Evolutionary conservation across 345 rosid genomes (phyloP).

Genomic region (Lenwebbia sp.): DNA sequence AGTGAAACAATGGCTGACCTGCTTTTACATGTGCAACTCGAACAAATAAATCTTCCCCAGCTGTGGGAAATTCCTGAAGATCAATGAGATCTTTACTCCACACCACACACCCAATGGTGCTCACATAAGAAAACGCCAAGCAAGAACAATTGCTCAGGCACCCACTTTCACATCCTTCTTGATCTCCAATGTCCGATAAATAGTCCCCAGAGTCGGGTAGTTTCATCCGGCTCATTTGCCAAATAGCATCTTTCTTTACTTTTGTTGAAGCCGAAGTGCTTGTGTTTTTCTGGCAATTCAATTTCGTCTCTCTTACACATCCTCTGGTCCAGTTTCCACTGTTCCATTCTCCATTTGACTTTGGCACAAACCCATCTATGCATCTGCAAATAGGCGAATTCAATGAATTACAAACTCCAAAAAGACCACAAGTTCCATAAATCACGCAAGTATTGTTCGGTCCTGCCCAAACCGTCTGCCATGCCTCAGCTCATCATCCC

Average conservation of each 20-base stretch:
- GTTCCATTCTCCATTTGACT: not conserved
- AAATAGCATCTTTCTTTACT: not conserved
- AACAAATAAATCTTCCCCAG: not conserved
- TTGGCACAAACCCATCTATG: constrained; percentile 23
- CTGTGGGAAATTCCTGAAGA: not conserved
- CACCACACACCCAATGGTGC: not conserved
- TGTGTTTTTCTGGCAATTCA: not conserved
- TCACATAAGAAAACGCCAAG: not conserved
- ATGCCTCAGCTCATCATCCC: constrained; percentile 3
- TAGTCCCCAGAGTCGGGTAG: not conserved
- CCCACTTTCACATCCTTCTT: constrained; percentile 2
- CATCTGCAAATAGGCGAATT: constrained; percentile 4
- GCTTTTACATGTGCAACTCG: no score
- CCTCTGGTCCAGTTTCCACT: constrained; percentile 10
- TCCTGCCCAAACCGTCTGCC: not conserved
- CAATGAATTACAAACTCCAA: constrained; percentile 9
- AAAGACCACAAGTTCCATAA: constrained; percentile 15
- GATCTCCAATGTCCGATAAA: not conserved
- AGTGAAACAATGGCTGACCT: not conserved
- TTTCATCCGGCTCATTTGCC: not conserved
- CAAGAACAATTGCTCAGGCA: constrained; percentile 18
- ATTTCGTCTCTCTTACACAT: constrained; percentile 4
- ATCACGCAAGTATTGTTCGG: constrained; percentile 12
- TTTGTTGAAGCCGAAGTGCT: not conserved
- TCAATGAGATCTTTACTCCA: constrained; percentile 2